These are phyloP conservation scores for Epicoccum nigrum DNA, from an alignment of 2,329 filamentous ascomycete species.

Conservation along the genomic window DNA sequence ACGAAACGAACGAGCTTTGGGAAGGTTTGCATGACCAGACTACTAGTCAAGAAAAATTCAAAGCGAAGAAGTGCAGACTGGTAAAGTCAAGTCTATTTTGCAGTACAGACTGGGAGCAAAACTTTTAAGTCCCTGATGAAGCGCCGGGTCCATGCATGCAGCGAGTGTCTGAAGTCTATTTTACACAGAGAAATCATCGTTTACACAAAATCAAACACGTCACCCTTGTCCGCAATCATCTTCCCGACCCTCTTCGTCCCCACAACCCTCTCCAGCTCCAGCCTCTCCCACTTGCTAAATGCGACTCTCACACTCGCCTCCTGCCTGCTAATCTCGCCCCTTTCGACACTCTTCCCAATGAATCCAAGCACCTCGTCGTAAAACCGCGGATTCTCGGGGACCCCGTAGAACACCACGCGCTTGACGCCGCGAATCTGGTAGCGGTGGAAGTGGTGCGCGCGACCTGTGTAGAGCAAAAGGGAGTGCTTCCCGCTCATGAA, in stretches of 20 bases:
- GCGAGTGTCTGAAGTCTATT: too few species aligned
- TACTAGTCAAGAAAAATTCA: too few species aligned
- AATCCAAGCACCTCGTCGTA: conserved; percentile 78
- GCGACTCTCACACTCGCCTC: conserved; percentile 60
- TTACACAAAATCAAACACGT: conserved; percentile 94
- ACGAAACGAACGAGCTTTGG: too few species aligned
- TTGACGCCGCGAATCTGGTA: conserved; percentile 82
- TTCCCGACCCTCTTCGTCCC: conserved; percentile 79
- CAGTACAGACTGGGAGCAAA: too few species aligned
- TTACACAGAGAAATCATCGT: not conserved
- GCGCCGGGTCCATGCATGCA: not conserved
- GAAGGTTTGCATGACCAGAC: too few species aligned
- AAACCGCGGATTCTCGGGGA: conserved; percentile 87
- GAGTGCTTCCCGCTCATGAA: conserved; percentile 83
- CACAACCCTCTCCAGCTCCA: conserved; percentile 88
- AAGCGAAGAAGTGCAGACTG: too few species aligned
- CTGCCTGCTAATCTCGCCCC: conserved; percentile 62
- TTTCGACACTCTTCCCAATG: conserved; percentile 60
- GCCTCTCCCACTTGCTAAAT: conserved; percentile 87
- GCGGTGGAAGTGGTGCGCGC: conserved; percentile 96
- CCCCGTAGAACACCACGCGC: conserved; percentile 83
- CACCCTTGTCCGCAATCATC: conserved; percentile 81
- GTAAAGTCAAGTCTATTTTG: too few species aligned
- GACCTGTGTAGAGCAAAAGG: conserved; percentile 87
- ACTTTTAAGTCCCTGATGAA: not conserved